Evolutionary conservation across 306 rosid genomes (phyloP), one percentile per base, ranked within the genome.

Genomic region (Prunus padus): DNA sequence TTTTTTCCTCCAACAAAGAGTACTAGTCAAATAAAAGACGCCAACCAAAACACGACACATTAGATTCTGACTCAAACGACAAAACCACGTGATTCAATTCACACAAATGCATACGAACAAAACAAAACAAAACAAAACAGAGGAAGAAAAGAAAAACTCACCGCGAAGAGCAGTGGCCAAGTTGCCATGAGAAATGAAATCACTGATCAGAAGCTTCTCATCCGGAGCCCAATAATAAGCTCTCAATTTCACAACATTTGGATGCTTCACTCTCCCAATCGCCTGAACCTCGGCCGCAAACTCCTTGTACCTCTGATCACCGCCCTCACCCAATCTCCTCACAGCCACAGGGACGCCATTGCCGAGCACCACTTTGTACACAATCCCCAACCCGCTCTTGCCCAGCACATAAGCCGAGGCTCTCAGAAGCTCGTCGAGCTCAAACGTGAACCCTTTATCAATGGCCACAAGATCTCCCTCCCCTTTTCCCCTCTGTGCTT

Each of bases 341-440:
- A 96, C 99, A 64, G 99, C 99, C 80, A 96, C 99, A 50, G 99
- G 99, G 0, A 92, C 67, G 61, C 99, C 99, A 88, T 86, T 96
- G 3, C 97, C 98, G 2, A 96, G 89, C 75, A 92, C 99, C 23
- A 96, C 99, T 72, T 96, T 96, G 66, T 96, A 96, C 90, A 96
- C 99, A 62, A 96, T 96, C 67, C 99, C 99, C 78, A 92, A 56
- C 44, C 96, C 96, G 81, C 99, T 96, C 87, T 96, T 96, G 72
- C 99, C 99, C 84, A 96, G 77, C 60, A 96, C 99, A 69, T 96
- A 96, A 4, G 99, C 99, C 56, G 98, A 92, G 1, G 99, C 99
- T 13, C 98, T 83, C 67, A 96, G 74, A 13, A 96, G 86, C 86
- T 96, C 99, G 83, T 96, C 99, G 25, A 96, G 94, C 77, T 90